Evolutionary conservation across 2,329 filamentous ascomycete genomes (phyloP).

Genomic region (Colletotrichum echinochloae): DNA sequence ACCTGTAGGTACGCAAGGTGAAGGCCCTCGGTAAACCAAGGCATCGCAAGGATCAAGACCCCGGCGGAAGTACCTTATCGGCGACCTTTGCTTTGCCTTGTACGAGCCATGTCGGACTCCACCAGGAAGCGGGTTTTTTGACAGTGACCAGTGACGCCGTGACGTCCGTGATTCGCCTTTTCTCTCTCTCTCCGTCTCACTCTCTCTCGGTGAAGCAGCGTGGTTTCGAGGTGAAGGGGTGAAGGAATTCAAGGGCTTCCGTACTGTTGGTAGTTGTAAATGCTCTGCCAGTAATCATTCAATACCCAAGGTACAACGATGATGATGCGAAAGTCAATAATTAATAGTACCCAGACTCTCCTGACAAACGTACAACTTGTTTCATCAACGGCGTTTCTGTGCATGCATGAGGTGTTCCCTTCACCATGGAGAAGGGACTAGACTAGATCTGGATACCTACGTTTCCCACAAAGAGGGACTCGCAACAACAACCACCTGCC

Average conservation of each 20-base stretch:
- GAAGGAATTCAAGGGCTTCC: neutral
- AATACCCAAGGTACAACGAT: neutral
- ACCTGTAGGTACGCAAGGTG: too few relatives aligned
- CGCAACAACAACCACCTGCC: too few relatives aligned
- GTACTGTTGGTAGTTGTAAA: neutral
- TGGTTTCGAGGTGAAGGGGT: constrained; percentile 1
- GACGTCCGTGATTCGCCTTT: constrained; percentile 8
- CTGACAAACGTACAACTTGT: too few relatives aligned
- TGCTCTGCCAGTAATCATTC: neutral
- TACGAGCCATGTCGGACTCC: constrained; percentile 32
- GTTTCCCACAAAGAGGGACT: too few relatives aligned
- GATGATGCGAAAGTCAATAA: neutral
- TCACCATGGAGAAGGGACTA: neutral
- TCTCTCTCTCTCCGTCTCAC: neutral
- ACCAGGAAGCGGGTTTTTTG: constrained; percentile 12
- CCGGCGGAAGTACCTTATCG: constrained; percentile 31
- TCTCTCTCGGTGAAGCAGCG: constrained; percentile 11
- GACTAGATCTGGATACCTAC: too few relatives aligned
- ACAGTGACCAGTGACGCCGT: constrained; percentile 1
- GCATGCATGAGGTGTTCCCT: neutral
- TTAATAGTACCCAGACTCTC: neutral
- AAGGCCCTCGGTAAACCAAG: neutral
- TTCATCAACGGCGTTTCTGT: neutral
- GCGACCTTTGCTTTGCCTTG: neutral
- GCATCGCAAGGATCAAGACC: constrained; percentile 17